Percentiles rank a stretch among this genome's conserved stretches.
phyloP scores from a whole-genome alignment of 345 rosid genomes.

The Crucihimalaya himalaica region DNA sequence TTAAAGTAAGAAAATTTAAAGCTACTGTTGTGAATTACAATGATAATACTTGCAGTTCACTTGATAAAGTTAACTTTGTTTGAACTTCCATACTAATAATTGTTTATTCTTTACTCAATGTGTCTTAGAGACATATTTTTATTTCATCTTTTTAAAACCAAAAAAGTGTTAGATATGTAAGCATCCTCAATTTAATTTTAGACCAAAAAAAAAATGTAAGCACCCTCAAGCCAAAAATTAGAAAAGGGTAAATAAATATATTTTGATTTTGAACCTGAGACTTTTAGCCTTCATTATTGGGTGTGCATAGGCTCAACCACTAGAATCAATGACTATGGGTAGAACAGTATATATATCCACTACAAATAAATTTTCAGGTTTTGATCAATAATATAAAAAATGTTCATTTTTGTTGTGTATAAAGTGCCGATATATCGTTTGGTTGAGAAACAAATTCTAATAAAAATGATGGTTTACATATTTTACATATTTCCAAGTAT shows the following conservation, averaged over 20 bases:
- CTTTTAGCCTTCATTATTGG: too few species aligned
- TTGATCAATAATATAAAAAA: background rate
- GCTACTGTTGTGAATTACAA: background rate
- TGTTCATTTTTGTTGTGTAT: background rate
- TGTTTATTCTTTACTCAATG: background rate
- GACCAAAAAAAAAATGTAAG: too few species aligned
- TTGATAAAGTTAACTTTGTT: background rate
- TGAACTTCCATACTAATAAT: background rate
- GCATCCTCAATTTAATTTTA: too few species aligned
- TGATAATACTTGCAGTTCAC: conserved; percentile 3
- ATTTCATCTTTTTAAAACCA: background rate
- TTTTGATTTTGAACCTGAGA: too few species aligned
- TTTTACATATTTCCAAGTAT: too few species aligned
- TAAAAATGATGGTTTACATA: background rate
- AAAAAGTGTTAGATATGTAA: background rate
- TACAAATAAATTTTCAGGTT: too few species aligned
- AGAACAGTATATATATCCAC: background rate
- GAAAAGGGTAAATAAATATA: background rate
- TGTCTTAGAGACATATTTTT: background rate
- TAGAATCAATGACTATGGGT: too few species aligned
- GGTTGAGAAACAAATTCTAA: background rate
- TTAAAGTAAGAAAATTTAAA: background rate
- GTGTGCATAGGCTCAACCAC: too few species aligned
- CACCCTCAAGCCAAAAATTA: background rate
- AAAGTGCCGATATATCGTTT: background rate